Evolutionary conservation across 2,329 filamentous ascomycete genomes (phyloP).

Genomic region (Monilinia polystroma): DNA sequence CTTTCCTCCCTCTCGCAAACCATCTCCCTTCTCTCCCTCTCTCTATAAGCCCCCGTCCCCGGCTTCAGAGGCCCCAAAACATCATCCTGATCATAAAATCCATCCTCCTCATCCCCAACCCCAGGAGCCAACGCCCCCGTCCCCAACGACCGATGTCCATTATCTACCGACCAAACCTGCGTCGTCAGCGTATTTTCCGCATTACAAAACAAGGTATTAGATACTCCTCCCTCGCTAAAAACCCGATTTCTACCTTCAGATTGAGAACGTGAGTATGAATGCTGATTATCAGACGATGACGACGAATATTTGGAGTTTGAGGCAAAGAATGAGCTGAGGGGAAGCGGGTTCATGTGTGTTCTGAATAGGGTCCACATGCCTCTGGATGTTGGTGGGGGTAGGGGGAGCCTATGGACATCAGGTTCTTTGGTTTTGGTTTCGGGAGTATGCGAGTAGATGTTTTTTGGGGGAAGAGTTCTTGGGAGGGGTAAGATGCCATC

Average conservation of each 20-base stretch:
- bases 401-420: accelerated
- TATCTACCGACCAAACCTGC: not conserved
- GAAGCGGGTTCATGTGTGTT: constrained; percentile 1
- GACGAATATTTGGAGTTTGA: not conserved
- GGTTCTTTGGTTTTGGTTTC: not conserved
- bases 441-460: not conserved
- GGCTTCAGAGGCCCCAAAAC: constrained; percentile 11
- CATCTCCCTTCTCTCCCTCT: constrained; percentile 28
- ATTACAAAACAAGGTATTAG: not conserved
- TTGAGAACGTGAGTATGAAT: not conserved
- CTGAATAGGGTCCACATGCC: not conserved
- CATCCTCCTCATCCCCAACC: not conserved
- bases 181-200: not conserved
- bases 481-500: not conserved
- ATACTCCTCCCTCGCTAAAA: not conserved
- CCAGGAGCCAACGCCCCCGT: not conserved
- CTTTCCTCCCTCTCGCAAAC: not conserved
- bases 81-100: not conserved
- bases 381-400: not conserved
- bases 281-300: not conserved
- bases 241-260: too few relatives aligned
- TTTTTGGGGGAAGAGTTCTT: not conserved
- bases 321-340: not conserved
- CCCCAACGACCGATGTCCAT: not conserved
- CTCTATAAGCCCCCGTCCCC: constrained; percentile 33